Evolutionary conservation across 2,329 filamentous ascomycete species (phyloP).

Genomic region (Sporothrix sp.): DNA sequence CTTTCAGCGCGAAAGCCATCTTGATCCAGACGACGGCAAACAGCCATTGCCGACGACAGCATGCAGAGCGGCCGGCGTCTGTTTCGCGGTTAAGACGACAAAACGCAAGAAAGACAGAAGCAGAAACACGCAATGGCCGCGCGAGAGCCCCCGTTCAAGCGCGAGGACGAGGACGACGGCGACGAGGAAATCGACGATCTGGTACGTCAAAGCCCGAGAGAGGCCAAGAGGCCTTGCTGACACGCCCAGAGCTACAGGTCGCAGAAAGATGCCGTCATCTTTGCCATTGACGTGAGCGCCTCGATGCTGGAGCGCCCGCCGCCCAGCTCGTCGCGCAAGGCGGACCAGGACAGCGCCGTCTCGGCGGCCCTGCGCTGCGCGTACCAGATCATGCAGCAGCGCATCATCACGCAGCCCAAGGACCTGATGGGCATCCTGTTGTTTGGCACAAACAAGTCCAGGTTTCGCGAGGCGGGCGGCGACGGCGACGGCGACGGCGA

Average conservation of each 20-base stretch:
- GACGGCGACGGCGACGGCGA: background rate
- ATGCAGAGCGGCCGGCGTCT: too few species aligned
- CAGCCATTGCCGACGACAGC: background rate
- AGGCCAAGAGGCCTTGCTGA: slow-evolving; percentile 43
- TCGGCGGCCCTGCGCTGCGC: slow-evolving; percentile 86
- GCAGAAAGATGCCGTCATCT: slow-evolving; percentile 94
- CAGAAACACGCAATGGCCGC: slow-evolving; percentile 26
- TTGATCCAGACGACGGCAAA: background rate
- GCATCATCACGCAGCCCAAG: slow-evolving; percentile 91
- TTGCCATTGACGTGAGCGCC: slow-evolving; percentile 83
- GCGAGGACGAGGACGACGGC: slow-evolving; percentile 56
- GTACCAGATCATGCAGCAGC: slow-evolving; percentile 92
- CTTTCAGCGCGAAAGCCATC: too few species aligned
- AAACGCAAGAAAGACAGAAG: too few species aligned
- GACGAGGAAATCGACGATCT: slow-evolving; percentile 44
- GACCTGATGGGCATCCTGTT: slow-evolving; percentile 96
- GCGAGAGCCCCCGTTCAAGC: slow-evolving; percentile 22
- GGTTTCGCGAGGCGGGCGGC: slow-evolving; percentile 44
- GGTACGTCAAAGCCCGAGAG: slow-evolving; percentile 13
- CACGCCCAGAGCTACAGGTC: slow-evolving; percentile 66
- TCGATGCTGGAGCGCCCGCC: slow-evolving; percentile 71
- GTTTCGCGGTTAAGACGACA: too few species aligned
- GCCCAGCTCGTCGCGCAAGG: slow-evolving; percentile 63
- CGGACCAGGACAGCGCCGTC: slow-evolving; percentile 66
- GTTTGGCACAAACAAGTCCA: slow-evolving; percentile 80